Evolutionary conservation across 495 filamentous ascomycete genomes (phyloP).

Genomic region (Neurospora pannonica): DNA sequence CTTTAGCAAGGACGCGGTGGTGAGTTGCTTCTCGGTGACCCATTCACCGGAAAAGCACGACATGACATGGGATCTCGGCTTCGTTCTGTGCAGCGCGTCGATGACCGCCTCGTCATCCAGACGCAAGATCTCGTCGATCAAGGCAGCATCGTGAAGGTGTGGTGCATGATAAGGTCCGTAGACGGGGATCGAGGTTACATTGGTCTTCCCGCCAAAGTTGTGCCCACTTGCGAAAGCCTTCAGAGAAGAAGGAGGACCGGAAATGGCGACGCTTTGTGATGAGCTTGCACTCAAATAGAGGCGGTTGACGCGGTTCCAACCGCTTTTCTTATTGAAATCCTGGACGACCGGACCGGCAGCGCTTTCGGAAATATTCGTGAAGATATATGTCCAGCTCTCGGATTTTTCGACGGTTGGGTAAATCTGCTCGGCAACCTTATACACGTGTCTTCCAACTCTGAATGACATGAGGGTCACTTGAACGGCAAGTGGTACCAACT

Average conservation of each 20-base stretch:
- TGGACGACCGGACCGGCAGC: slow-evolving; percentile 36
- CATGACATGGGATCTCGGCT: slow-evolving; percentile 46
- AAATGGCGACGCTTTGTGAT: slow-evolving; percentile 61
- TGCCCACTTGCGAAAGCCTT: slow-evolving; percentile 46
- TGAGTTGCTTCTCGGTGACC: slow-evolving; percentile 27
- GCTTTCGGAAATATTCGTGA: slow-evolving; percentile 34
- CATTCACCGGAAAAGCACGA: slow-evolving; percentile 45
- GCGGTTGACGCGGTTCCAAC: slow-evolving; percentile 35
- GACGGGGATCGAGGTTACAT: slow-evolving; percentile 50
- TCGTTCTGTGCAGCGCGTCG: slow-evolving; percentile 34
- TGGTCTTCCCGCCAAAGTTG: slow-evolving; percentile 44
- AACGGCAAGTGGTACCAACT: slow-evolving; percentile 58
- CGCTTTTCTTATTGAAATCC: slow-evolving; percentile 39
- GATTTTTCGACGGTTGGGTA: slow-evolving; percentile 38
- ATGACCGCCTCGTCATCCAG: slow-evolving; percentile 28
- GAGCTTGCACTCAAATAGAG: slow-evolving; percentile 71
- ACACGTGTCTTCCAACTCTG: slow-evolving; percentile 54
- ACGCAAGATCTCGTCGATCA: slow-evolving; percentile 52
- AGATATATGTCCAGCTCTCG: slow-evolving; percentile 48
- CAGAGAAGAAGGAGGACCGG: slow-evolving; percentile 62
- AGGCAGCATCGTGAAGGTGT: slow-evolving; percentile 54
- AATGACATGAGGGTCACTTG: slow-evolving; percentile 67
- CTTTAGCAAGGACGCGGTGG: slow-evolving; percentile 40
- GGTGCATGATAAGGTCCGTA: slow-evolving; percentile 74
- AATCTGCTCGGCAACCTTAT: slow-evolving; percentile 39